Base-by-base conservation (phyloP, 1,284 basidiomycete genomes). In the Pyrrhoderma noxium region DNA sequence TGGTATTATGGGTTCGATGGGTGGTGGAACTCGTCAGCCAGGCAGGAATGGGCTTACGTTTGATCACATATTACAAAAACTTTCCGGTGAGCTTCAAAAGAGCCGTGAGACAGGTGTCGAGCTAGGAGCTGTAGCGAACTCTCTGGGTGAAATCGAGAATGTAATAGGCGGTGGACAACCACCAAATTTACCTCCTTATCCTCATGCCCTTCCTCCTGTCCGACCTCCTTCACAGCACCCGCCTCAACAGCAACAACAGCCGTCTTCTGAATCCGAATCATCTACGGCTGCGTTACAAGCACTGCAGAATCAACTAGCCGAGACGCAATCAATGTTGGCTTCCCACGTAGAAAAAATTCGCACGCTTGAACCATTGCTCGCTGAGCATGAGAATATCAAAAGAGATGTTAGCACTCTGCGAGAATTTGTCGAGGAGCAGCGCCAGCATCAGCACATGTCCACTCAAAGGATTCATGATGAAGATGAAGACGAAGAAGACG, bases 31-130 rank as follows among this genome's bases (percentile, higher is more conserved):
- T 67, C 75, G 84, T 16, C 74, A 76, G 1, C 82, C 84, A 2
- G 80, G 84, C 27, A 87, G 87, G 69, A 82, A 82, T 58, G 87
- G 87, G 16, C 75, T 92, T 31, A 82, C 81, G 1, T 89, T 90
- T 62, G 89, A 93, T 59, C 87, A 90, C 59, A 89, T 93, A 57
- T 70, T 92, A 46, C 83, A 72, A 57, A 77, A 85, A 41, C 68
- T 89, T 2, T 86, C 98, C 69, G 85, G 82, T 58, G 94, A 98
- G 64, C 78, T 99, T 34, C 85, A 89, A 67, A 95, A 94, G 70
- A 94, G 91, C 63, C 82, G 92, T 16, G 93, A 98, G 63, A 95
- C 93, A 0, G 89, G 91, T n/a, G 76, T 82, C 1, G 94, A 99
- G 64, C 74, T 99, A 3, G 82, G 85, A 59, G 79, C 79, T 0